Evolutionary conservation across 106 monocot species (phyloP), one percentile per base, ranked within the genome.

Genomic region (Amphibolis antarctica): DNA sequence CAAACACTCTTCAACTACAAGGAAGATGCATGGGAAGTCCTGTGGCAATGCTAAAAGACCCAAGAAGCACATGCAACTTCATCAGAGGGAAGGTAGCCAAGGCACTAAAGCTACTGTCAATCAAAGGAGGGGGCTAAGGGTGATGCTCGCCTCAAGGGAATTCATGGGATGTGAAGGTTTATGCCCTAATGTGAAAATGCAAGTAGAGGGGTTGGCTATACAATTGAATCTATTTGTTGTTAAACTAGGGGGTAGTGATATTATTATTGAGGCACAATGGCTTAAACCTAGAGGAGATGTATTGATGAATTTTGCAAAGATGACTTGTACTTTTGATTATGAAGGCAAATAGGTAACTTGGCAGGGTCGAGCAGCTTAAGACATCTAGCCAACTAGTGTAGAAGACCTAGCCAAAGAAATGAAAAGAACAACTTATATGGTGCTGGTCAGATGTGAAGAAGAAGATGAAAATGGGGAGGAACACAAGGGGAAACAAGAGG

Each of bases 321-420:
- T 49, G 17, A 49, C 48, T 0, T 12, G 14, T 12, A 49, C 48
- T 0, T 49, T 49, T 15, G n/a, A 0, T 13, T n/a, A 9, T 0
- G 0, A 49, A 17, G 48, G 0, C 0, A 13, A 49, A 9, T 17
- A 49, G 0, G 48, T 18, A 1, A n/a, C n/a, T 1, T 49, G 17
- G 17, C 4, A 49, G 0, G 48, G n/a, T n/a, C n/a, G n/a, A n/a
- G n/a, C n/a, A n/a, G n/a, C n/a, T 14, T 12, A 18, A n/a, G 0
- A 1, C 7, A n/a, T n/a, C n/a, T n/a, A n/a, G 0, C 18, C 14
- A 4, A 49, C 17, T 0, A 0, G n/a, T 1, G 4, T 49, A n/a
- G n/a, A 49, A 2, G 1, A 12, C 7, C 48, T 49, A 0, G 1
- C n/a, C 14, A 9, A 18, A 10, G 17, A n/a, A 49, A 4, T 4